phyloP scores from a whole-genome alignment of 352 stramenopile species.

The Globisporangium paddicum region DNA sequence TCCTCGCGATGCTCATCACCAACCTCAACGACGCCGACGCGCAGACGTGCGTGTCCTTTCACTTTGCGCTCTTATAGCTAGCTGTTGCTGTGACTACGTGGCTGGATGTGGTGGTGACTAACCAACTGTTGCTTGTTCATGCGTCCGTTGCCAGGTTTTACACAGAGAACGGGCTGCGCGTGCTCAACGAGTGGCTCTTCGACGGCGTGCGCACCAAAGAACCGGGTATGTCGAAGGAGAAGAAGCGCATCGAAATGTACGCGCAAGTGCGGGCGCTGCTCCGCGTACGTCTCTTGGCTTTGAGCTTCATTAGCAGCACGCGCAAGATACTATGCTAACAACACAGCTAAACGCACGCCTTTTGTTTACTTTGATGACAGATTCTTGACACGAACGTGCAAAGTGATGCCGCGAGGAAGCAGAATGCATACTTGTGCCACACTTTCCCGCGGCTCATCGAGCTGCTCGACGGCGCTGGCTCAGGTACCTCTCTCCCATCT shows the following conservation, averaged over 20 bases:
- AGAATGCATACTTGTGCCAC: constrained; percentile 59
- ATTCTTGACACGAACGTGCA: constrained; percentile 72
- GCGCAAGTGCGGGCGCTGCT: constrained; percentile 73
- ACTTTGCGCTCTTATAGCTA: not conserved
- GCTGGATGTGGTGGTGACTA: too few relatives aligned
- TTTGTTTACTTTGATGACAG: too few relatives aligned
- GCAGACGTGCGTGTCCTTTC: constrained; percentile 39
- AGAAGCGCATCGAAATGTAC: constrained; percentile 64
- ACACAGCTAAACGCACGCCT: too few relatives aligned
- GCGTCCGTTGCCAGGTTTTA: constrained; percentile 48
- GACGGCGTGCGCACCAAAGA: constrained; percentile 40
- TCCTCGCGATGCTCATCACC: constrained; percentile 67
- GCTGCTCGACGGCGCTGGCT: constrained; percentile 52
- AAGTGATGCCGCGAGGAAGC: constrained; percentile 53
- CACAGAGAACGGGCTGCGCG: constrained; percentile 57
- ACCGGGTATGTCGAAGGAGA: constrained; percentile 40
- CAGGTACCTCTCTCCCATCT: too few relatives aligned
- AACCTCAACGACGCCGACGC: constrained; percentile 66
- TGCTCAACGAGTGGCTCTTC: constrained; percentile 70
- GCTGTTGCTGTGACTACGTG: too few relatives aligned
- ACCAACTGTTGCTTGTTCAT: too few relatives aligned
- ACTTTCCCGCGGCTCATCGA: constrained; percentile 62
- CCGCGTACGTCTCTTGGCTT: constrained; percentile 35
- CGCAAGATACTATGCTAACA: too few relatives aligned
- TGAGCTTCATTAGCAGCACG: too few relatives aligned